Conservation (phyloP, 768 basidiomycete species). For the Boletus coccyginus region DNA sequence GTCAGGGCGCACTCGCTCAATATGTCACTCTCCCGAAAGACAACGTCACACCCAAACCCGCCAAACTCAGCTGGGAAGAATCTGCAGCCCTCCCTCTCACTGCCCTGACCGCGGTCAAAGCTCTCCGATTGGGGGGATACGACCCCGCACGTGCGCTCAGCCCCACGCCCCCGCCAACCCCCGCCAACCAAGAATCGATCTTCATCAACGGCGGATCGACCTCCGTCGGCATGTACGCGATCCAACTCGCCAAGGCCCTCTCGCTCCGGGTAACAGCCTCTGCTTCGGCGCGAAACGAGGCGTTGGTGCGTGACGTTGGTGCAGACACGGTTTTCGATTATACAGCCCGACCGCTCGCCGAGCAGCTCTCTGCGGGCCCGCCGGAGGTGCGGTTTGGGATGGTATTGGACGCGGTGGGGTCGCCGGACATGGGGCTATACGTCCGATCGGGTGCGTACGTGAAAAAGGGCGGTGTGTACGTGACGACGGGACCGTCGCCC, state of each 20-base stretch:
- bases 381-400: constrained; percentile 53
- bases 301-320: constrained; percentile 55
- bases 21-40: constrained; percentile 56
- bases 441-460: constrained; percentile 51
- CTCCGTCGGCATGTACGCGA: constrained; percentile 64
- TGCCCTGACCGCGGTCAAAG: constrained; percentile 57
- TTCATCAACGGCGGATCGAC: constrained; percentile 73
- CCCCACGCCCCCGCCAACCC: background rate
- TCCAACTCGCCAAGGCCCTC: constrained; percentile 67
- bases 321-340: constrained; percentile 74
- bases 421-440: constrained; percentile 49
- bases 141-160: constrained; percentile 36
- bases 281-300: constrained; percentile 59
- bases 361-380: constrained; percentile 43
- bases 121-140: constrained; percentile 44
- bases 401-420: constrained; percentile 58
- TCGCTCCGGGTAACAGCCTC: constrained; percentile 58
- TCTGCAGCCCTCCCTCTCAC: constrained; percentile 63
- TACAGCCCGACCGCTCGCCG: constrained; percentile 46
- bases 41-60: constrained; percentile 34
- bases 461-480: constrained; percentile 46
- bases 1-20: constrained; percentile 57
- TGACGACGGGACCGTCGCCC: constrained; percentile 51
- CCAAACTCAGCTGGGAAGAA: constrained; percentile 48
- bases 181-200: constrained; percentile 42